Base-by-base conservation (phyloP, 1,139 yeast genomes). In the Saccharomyces hybrid region DNA sequence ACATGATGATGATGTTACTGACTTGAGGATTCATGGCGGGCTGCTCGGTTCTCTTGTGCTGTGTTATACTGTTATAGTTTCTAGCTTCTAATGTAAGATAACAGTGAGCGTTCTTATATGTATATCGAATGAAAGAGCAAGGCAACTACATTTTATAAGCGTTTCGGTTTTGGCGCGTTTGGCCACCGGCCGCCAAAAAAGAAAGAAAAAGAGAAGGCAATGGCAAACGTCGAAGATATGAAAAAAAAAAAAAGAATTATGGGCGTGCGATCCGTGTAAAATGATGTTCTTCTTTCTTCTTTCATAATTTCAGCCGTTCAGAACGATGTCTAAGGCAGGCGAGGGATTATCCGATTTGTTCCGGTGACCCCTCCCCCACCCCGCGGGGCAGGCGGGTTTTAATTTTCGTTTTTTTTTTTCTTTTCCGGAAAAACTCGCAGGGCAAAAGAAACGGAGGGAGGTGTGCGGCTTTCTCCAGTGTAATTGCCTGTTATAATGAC, bases 1-100 rank as follows among this genome's bases (percentile, higher is more conserved):
- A 86, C 97, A 91, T 91, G 81, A 93, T 76, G 65, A 79, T 88
- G 67, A 93, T 76, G 76, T 93, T 91, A 63, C 90, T 75, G 62
- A 90, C 77, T 64, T 96, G 96, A 52, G 99, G 95, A 70, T 88
- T 88, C 87, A 88, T 82, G 57, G 52, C 51, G 28, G 46, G 46
- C 23, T 25, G 27, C 27, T 4, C 28, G 46, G 26, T n/a, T 34
- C 29, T 29, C 26, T 29, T 48, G 25, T 9, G n/a, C 27, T 32
- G 46, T 32, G 38, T 7, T 16, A 11, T 38, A 13, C 44, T 38
- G 11, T 16, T 9, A 13, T 38, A 11, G n/a, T 2, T 19, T 38
- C 26, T 16, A 19, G 23, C n/a, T 14, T 38, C n/a, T 19, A 9
- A 2, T 2, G 11, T 6, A 38, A 38, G 44, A 11, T 38, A 38